These are phyloP conservation scores for Cladosporium cucumerinum DNA, from an alignment of 2,329 filamentous ascomycete species.

Conservation along the genomic window DNA sequence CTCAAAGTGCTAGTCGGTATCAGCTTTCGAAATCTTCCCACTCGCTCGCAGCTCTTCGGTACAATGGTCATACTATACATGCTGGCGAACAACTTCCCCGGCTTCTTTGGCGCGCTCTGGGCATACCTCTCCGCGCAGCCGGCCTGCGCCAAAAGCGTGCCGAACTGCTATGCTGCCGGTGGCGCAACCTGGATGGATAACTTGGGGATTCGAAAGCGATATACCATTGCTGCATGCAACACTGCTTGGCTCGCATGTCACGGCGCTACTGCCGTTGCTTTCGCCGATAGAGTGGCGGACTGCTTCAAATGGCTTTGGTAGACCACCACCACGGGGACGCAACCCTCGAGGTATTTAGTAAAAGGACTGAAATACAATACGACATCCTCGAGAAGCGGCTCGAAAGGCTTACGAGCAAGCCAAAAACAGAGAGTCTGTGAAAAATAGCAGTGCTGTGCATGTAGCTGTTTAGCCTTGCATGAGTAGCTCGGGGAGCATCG, in stretches of 20 bases:
- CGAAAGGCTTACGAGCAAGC: neutral
- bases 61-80: neutral
- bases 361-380: neutral
- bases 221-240: slow-evolving; percentile 46
- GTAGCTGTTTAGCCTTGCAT: neutral
- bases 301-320: neutral
- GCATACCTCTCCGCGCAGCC: slow-evolving; percentile 48
- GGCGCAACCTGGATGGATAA: slow-evolving; percentile 44
- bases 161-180: slow-evolving; percentile 46
- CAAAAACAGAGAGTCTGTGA: neutral
- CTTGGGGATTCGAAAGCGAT: slow-evolving; percentile 38
- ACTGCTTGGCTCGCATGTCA: slow-evolving; percentile 22
- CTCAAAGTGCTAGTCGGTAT: neutral
- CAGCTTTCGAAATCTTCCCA: neutral
- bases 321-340: neutral
- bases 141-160: slow-evolving; percentile 44
- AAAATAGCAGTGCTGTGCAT: neutral
- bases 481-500: neutral
- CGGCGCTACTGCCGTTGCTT: neutral
- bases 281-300: neutral
- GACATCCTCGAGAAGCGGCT: neutral
- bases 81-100: neutral
- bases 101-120: neutral
- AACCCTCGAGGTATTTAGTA: neutral
- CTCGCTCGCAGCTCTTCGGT: neutral